phyloP scores from a whole-genome alignment of 1,284 basidiomycete genomes.

The Rhodofomes roseus region DNA sequence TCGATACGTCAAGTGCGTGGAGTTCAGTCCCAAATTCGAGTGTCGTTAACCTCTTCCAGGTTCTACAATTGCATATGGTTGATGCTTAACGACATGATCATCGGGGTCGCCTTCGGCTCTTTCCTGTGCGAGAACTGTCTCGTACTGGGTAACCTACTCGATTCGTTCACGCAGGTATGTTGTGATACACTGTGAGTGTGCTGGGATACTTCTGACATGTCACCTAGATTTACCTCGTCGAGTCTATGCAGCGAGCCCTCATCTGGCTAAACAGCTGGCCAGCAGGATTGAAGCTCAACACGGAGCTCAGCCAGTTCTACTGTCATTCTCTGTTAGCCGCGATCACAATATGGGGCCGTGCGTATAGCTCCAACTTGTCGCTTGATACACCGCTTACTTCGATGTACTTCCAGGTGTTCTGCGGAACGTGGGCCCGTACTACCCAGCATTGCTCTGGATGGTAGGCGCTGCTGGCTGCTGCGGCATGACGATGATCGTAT shows the following conservation, averaged over 20 bases:
- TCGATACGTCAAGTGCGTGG: conserved; percentile 57
- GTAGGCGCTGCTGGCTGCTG: conserved; percentile 54
- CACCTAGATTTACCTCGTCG: conserved; percentile 41
- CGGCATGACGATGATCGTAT: conserved; percentile 71
- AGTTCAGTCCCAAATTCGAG: conserved; percentile 3
- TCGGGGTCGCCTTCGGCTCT: conserved; percentile 69
- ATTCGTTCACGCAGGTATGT: conserved; percentile 40
- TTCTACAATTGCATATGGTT: conserved; percentile 94
- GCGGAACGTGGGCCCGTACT: conserved; percentile 33
- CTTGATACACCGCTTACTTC: not conserved
- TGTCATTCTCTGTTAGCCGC: conserved; percentile 65
- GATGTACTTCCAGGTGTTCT: conserved; percentile 33
- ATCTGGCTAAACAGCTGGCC: conserved; percentile 95
- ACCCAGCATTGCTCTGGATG: conserved; percentile 44
- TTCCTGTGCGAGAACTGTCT: conserved; percentile 65
- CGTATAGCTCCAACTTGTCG: conserved; percentile 22
- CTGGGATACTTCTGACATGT: conserved; percentile 8
- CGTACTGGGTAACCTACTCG: conserved; percentile 37
- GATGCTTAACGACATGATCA: conserved; percentile 84
- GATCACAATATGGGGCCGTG: conserved; percentile 68
- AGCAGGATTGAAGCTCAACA: conserved; percentile 93
- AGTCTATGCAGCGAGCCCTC: conserved; percentile 52
- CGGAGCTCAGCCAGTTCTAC: conserved; percentile 84
- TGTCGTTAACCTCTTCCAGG: conserved; percentile 36
- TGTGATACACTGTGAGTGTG: not conserved